Evolutionary conservation across 2,329 filamentous ascomycete species (phyloP).

Genomic region (Elsinoe fawcettii): DNA sequence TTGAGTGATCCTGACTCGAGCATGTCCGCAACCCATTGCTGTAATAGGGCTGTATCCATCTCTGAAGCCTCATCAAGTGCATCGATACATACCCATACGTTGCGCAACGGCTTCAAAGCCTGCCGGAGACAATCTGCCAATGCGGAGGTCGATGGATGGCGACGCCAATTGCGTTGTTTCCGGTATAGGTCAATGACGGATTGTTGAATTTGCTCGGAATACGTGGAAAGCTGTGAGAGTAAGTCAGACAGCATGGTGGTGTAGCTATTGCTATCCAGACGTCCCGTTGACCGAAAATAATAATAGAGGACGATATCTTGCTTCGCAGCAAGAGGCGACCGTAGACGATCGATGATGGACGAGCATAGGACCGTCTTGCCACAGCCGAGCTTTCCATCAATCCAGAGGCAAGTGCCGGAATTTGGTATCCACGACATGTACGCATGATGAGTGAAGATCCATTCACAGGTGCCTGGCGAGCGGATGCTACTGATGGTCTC

Average conservation of each 20-base stretch:
- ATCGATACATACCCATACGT: background rate
- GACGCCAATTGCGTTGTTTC: no score
- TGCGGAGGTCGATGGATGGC: no score
- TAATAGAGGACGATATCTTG: background rate
- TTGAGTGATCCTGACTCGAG: no score
- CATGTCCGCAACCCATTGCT: background rate
- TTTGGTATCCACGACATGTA: background rate
- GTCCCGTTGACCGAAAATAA: background rate
- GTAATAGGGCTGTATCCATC: background rate
- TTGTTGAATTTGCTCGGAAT: no score
- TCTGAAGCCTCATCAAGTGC: background rate
- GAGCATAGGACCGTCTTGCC: constrained; percentile 10
- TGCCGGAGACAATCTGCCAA: background rate
- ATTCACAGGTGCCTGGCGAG: background rate
- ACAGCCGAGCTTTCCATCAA: constrained; percentile 4
- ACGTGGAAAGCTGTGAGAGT: background rate
- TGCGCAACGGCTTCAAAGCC: background rate
- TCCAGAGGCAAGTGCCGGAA: background rate
- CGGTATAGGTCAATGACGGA: no score
- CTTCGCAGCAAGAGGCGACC: no score
- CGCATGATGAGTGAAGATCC: background rate
- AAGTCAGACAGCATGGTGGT: background rate
- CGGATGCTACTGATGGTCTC: background rate
- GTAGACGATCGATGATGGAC: background rate
- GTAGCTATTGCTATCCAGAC: background rate